A percentile compares a stretch with the other conserved stretches of the same genome.
Conservation (phyloP, 176 grass and related monocot genomes). For the Aegilops sharonensis region DNA sequence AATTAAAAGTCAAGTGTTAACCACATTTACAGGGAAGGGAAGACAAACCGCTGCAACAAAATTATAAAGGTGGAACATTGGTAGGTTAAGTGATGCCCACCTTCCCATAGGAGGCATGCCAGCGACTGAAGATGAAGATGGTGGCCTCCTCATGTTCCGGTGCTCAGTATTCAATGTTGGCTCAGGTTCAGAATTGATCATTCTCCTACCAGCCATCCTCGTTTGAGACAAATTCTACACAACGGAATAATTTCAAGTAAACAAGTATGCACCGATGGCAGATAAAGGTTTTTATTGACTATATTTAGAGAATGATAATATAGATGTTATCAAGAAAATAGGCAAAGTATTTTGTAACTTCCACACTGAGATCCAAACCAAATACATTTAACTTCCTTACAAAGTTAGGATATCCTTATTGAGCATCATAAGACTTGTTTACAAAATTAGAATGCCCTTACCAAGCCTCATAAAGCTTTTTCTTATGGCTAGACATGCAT, state of each 20-base stretch:
- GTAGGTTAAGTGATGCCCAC: constrained; percentile 32
- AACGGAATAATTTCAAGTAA: constrained; percentile 26
- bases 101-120: constrained; percentile 68
- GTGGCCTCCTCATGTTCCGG: constrained; percentile 64
- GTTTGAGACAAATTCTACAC: constrained; percentile 81
- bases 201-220: constrained; percentile 78
- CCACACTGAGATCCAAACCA: neutral
- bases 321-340: neutral
- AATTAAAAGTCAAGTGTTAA: constrained; percentile 39
- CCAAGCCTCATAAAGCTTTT: neutral
- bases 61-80: neutral
- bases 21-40: constrained; percentile 10
- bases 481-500: neutral
- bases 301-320: neutral
- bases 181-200: constrained; percentile 61
- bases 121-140: constrained; percentile 70
- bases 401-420: neutral
- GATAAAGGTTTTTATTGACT: neutral
- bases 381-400: neutral
- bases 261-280: neutral
- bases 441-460: neutral
- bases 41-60: constrained; percentile 20
- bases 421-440: neutral
- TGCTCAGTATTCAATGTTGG: constrained; percentile 48
- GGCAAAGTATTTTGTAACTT: neutral